Conservation (phyloP, 2,329 filamentous ascomycete genomes). For the Colletotrichum sp. region DNA sequence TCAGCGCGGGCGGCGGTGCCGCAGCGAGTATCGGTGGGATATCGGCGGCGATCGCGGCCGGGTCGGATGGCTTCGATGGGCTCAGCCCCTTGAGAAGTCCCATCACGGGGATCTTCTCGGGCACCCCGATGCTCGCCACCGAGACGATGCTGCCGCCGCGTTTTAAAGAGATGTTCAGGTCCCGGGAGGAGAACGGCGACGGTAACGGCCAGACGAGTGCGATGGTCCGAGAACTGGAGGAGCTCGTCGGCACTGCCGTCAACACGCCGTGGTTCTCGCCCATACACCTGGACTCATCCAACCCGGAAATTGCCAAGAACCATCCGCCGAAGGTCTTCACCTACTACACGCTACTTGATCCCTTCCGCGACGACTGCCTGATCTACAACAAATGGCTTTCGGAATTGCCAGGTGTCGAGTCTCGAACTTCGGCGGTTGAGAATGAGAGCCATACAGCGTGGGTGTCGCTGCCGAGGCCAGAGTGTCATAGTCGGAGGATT, state of each 20-base stretch:
- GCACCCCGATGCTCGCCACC: background rate
- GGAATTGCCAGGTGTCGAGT: background rate
- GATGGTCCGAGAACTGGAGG: background rate
- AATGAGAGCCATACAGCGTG: background rate
- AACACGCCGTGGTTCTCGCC: background rate
- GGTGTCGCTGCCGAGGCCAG: background rate
- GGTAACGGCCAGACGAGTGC: background rate
- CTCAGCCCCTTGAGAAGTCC: background rate
- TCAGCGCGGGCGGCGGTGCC: background rate
- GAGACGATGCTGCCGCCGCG: background rate
- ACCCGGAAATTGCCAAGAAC: accelerated
- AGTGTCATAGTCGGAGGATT: background rate
- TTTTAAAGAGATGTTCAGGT: background rate
- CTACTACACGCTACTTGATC: background rate
- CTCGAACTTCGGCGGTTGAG: background rate
- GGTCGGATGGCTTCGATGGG: background rate
- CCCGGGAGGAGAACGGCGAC: background rate
- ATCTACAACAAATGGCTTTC: background rate
- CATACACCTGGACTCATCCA: background rate
- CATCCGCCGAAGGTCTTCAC: background rate
- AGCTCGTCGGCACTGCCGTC: background rate
- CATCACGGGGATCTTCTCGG: background rate
- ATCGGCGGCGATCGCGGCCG: background rate
- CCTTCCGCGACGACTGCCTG: background rate
- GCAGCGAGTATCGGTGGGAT: background rate